Base-by-base conservation (phyloP, 805 yeast genomes). In the Candida methanosorbosa region DNA sequence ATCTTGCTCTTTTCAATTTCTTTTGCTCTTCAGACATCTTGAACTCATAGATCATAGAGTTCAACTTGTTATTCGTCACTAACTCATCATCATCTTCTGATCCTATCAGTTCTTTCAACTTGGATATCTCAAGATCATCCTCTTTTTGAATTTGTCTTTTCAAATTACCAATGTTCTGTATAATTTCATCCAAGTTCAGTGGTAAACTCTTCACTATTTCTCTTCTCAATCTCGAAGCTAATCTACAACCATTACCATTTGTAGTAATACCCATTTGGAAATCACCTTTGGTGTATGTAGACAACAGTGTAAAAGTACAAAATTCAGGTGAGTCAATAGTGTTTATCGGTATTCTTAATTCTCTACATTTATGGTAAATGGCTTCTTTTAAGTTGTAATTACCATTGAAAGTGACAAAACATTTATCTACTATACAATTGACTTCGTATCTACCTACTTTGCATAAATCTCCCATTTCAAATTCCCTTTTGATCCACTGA, bases 201-300 rank as follows among this genome's bases (percentile, higher is more conserved):
- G 97, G 96, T 30, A 88, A 60, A 5, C 68, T 57, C 21, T 72
- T 63, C 1, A 75, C 73, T 28, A 85, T 58, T 40, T 83, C 94
- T 42, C 97, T 64, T 46, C 78, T 81, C 46, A 88, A 70, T 45
- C 95, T 67, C 36, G 78, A 72, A 1, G 95, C 94, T 34, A 88
- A 62, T 34, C 85, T 74, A 60, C 97, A 88, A 4, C 97, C 96
- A 57, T 82, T 82, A 0, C 95, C 94, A 18, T 78, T 72, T 0
- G 97, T 88, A 3, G 90, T 76, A 9, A 88, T 74, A 1, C 95
- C 94, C 34, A 88, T 45, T 54, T 83, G 90, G 56, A 88, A 75
- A 34, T 72, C 75, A 6, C 94, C 92, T 37, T 78, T 76, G 2
- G 64, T 60, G 49, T 72, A 74, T 0, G 88, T 75, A 0, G 96